Evolutionary conservation across 2,329 filamentous ascomycete species (phyloP), one percentile per base, ranked within the genome.

Genomic region (Talaromyces sp.): DNA sequence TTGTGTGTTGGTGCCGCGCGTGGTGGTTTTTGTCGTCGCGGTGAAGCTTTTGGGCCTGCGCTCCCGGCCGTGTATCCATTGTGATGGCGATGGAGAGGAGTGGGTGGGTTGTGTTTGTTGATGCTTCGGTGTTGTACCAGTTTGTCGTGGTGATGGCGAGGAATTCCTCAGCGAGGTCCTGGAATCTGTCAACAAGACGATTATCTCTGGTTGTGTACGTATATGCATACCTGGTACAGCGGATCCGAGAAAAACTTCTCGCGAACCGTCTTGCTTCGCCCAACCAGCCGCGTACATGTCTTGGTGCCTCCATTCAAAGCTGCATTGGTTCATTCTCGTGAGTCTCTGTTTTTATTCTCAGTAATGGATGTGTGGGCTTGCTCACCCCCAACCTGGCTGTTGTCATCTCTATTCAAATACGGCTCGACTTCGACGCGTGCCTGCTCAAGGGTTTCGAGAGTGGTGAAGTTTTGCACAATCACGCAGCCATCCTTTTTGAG

Each of bases 11-110:
- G 62, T 77, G 75, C 4, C 71, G 67, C 7, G 71, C 71, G 58
- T 77, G 75, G 57, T 76, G 74, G 59, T 74, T 76, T 62, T 76
- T 77, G 63, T 77, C 75, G 59, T 76, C 74, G 5, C 75, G 72
- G 58, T 77, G 74, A 7, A 77, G 67, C 9, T 67, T 65, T 59
- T 76, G 74, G 1, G 74, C 67, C 4, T 66, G 61, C 2, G 70
- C 72, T 3, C 72, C 71, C 0, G 74, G 72, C 6, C 69, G 71
- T 0, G 72, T 72, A 54, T 72, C 71, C 68, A 77, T 75, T 0
- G 75, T 73, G 55, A 76, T 77, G 22, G 73, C 66, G 28, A 75
- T 75, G 7, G 72, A 75, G 7, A 77, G 69, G 1, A 75, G 63
- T 2, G 75, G 75, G 42, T 75, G 67, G 7, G 72, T 75, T 1